Percentiles rank a stretch among this genome's conserved stretches.
These are phyloP conservation scores for Shiraia bambusicola DNA, from an alignment of 2,329 filamentous ascomycete species.

Conservation along the genomic window DNA sequence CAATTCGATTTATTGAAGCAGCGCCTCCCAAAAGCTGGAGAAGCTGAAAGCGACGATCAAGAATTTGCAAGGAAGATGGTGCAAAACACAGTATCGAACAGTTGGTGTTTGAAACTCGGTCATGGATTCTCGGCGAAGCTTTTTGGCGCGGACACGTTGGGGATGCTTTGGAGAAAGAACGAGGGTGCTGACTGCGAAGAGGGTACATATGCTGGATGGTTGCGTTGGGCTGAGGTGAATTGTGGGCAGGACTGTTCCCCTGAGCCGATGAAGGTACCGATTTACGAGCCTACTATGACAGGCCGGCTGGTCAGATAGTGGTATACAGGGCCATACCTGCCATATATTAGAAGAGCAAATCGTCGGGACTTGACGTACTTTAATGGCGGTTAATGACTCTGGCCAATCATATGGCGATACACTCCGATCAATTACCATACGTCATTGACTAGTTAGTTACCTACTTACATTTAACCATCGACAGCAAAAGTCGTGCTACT, in stretches of 20 bases:
- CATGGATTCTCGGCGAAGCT: conserved; percentile 57
- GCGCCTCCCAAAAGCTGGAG: conserved; percentile 41
- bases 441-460: conserved; percentile 5
- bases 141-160: conserved; percentile 51
- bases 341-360: too few relatives aligned
- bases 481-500: not conserved
- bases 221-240: conserved; percentile 53
- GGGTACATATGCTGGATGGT: conserved; percentile 58
- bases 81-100: conserved; percentile 51
- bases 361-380: too few relatives aligned
- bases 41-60: conserved; percentile 51
- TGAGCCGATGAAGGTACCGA: conserved; percentile 14
- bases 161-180: conserved; percentile 56
- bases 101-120: conserved; percentile 59
- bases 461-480: not conserved
- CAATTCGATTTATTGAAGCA: conserved; percentile 56
- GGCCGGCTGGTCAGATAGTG: too few relatives aligned
- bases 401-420: not conserved
- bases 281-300: conserved; percentile 18
- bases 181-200: conserved; percentile 52
- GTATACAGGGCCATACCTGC: too few relatives aligned
- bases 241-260: conserved; percentile 46
- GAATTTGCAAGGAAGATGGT: conserved; percentile 54
- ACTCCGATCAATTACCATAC: conserved; percentile 5
- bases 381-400: too few relatives aligned